Evolutionary conservation across 805 yeast species (phyloP).

Genomic region (Ogataea ramenticola): DNA sequence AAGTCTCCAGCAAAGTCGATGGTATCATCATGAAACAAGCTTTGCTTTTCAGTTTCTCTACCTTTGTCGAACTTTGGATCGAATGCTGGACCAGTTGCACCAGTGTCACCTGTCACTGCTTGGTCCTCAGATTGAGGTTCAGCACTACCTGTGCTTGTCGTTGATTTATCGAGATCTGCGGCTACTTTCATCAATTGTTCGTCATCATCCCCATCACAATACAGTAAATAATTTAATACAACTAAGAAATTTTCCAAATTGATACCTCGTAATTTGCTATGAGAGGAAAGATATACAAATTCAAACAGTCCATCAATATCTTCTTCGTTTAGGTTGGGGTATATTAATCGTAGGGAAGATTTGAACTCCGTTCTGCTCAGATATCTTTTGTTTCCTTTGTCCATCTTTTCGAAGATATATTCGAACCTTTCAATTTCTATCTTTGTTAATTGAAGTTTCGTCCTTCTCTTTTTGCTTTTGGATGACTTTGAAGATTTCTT

Average conservation of each 20-base stretch:
- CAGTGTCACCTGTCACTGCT: background rate
- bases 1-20: constrained; percentile 33
- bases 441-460: background rate
- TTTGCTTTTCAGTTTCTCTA: constrained; percentile 15
- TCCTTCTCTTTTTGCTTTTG: background rate
- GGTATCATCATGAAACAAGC: constrained; percentile 27
- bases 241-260: constrained; percentile 18
- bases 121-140: background rate
- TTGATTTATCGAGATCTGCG: background rate
- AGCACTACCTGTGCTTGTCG: too few relatives aligned
- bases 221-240: constrained; percentile 13
- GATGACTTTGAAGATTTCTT: background rate
- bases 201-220: constrained; percentile 8
- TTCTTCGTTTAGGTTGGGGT: constrained; percentile 27
- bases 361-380: constrained; percentile 35
- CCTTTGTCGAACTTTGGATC: constrained; percentile 1
- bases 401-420: constrained; percentile 34
- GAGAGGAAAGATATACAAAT: constrained; percentile 14
- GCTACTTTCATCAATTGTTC: constrained; percentile 13
- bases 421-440: constrained; percentile 31
- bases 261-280: constrained; percentile 20
- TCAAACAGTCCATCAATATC: constrained; percentile 34
- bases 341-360: constrained; percentile 34
- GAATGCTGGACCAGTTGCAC: constrained; percentile 1
- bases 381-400: constrained; percentile 27